phyloP scores from a whole-genome alignment of 2,329 filamentous ascomycete species.

The Mycogone perniciosa region DNA sequence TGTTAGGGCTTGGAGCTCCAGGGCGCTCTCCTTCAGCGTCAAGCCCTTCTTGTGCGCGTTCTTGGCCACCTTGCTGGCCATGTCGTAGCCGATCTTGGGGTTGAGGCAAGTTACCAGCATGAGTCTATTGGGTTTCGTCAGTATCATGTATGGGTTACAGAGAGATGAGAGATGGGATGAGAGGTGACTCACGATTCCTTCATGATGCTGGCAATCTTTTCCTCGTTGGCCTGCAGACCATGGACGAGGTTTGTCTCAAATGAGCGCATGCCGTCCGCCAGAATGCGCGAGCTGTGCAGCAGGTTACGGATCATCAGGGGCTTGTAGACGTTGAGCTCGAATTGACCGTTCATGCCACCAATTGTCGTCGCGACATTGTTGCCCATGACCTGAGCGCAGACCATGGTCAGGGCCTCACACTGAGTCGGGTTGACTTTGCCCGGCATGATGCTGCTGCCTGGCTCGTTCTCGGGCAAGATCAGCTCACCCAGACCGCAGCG shows the following conservation, averaged over 20 bases:
- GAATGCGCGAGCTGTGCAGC: slow-evolving; percentile 81
- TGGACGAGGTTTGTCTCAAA: slow-evolving; percentile 91
- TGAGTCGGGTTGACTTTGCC: slow-evolving; percentile 99
- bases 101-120: slow-evolving; percentile 99
- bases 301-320: slow-evolving; percentile 93
- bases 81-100: slow-evolving; percentile 95
- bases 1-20: slow-evolving; percentile 86
- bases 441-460: slow-evolving; percentile 96
- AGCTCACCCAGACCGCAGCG: slow-evolving; percentile 94
- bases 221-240: slow-evolving; percentile 88
- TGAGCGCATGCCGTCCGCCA: slow-evolving; percentile 87
- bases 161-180: too few species aligned
- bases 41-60: slow-evolving; percentile 98
- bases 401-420: slow-evolving; percentile 95
- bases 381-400: slow-evolving; percentile 95
- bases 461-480: slow-evolving; percentile 93
- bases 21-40: slow-evolving; percentile 86
- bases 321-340: slow-evolving; percentile 99
- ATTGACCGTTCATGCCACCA: slow-evolving; percentile 95
- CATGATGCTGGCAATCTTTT: slow-evolving; percentile 81
- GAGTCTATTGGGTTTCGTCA: slow-evolving; percentile 49
- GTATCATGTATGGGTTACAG: not conserved
- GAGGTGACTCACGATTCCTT: slow-evolving; percentile 72
- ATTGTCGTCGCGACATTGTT: slow-evolving; percentile 93
- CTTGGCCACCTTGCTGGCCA: slow-evolving; percentile 95